Evolutionary conservation across 1,284 basidiomycete species (phyloP).

Genomic region (Ganoderma lingzhi): DNA sequence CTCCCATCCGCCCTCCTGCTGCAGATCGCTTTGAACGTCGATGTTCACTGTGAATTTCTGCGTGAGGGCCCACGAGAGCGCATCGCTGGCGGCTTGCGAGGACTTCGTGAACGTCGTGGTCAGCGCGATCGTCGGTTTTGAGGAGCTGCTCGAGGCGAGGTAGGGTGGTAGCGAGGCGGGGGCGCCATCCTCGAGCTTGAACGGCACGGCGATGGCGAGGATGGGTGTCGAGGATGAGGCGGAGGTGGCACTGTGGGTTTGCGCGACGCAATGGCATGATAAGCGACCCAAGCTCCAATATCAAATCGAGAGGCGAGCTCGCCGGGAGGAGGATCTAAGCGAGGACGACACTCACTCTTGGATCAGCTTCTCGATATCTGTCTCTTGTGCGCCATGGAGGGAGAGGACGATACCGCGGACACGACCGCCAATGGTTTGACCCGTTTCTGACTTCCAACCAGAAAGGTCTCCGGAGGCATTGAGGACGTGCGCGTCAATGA

Average conservation of each 20-base stretch:
- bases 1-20: conserved; percentile 69
- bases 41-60: conserved; percentile 72
- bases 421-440: conserved; percentile 52
- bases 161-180: conserved; percentile 48
- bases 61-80: conserved; percentile 69
- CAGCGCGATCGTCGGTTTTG: conserved; percentile 58
- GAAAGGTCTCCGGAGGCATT: conserved; percentile 49
- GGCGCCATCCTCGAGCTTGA: conserved; percentile 57
- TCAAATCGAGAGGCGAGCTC: not conserved
- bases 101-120: conserved; percentile 61
- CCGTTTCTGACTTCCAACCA: conserved; percentile 62
- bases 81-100: conserved; percentile 56
- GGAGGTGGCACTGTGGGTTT: conserved; percentile 19
- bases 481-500: conserved; percentile 74
- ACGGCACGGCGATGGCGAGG: conserved; percentile 48
- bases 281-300: conserved; percentile 20
- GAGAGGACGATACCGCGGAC: conserved; percentile 62
- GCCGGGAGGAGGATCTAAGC: conserved; percentile 1
- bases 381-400: conserved; percentile 44
- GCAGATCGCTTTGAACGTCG: conserved; percentile 63
- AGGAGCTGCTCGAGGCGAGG: conserved; percentile 43
- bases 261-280: conserved; percentile 13
- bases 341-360: conserved; percentile 35
- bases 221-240: conserved; percentile 28
- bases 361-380: conserved; percentile 51